Conservation (phyloP, 495 filamentous ascomycete species). For the Talaromyces stipitatus region DNA sequence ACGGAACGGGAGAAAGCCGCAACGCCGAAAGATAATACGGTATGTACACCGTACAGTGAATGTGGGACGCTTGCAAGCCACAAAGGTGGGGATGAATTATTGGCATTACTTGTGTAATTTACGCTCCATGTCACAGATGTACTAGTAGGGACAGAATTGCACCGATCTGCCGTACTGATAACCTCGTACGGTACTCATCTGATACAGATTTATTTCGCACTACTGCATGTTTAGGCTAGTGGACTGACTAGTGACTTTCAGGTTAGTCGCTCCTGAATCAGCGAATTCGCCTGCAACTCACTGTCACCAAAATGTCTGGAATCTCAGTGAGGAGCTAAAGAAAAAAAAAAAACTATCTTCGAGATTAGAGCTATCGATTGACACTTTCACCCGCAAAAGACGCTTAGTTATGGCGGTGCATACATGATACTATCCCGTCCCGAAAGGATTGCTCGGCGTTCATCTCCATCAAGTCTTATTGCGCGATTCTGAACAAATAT, state of each 20-base stretch:
- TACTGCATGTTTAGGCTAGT: background rate
- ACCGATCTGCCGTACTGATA: no score
- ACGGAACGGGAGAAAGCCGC: background rate
- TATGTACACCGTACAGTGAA: background rate
- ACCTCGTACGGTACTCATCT: no score
- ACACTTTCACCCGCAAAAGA: background rate
- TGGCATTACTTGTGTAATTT: background rate
- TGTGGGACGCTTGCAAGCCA: background rate
- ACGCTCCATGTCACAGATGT: no score
- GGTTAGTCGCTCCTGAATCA: no score
- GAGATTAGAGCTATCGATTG: background rate
- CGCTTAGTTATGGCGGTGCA: background rate
- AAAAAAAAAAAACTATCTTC: no score
- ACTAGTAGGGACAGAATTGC: no score
- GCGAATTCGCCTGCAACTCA: background rate
- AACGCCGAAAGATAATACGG: background rate
- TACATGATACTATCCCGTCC: no score
- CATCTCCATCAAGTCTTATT: background rate
- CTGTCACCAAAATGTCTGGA: background rate
- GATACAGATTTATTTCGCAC: background rate
- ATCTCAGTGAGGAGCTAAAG: background rate
- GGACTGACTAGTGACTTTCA: background rate
- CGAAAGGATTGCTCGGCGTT: background rate
- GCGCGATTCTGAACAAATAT: background rate
- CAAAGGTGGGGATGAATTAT: background rate